Base-by-base conservation (phyloP, 768 basidiomycete genomes). In the Mrakia blollopis region DNA sequence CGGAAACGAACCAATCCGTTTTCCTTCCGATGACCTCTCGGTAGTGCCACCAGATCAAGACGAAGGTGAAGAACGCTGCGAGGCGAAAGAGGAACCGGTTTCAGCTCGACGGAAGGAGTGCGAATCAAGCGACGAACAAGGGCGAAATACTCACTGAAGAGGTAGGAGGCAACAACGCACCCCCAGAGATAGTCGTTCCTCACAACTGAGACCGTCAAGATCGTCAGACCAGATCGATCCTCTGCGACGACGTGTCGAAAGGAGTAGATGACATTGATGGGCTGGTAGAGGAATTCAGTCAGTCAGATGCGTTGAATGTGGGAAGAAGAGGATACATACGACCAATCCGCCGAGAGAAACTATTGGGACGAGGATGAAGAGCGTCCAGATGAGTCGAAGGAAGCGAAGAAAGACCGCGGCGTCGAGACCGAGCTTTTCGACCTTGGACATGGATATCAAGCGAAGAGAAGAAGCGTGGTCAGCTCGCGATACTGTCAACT, bases 261-360 rank as follows among this genome's bases (percentile, higher is more conserved):
- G 72, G 61, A 61, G 52, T 73, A 73, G 13, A 61, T 73, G 57
- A 60, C 18, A 57, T 73, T 73, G 35, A 73, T 37, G 7, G 72
- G 72, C 39, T 50, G 61, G 0, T n/a, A 57, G 4, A 35, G 3
- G 35, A 4, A n/a, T n/a, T n/a, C n/a, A n/a, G n/a, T n/a, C n/a
- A n/a, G n/a, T n/a, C n/a, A n/a, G 13, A 11, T 13, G 37, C 32
- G 18, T 2, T 50, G 16, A 50, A 18, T 21, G 14, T 10, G 9
- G 5, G n/a, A 2, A 14, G 65, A 39, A n/a, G 7, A 4, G 0
- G 9, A 41, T 5, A 68, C 65, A 44, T 2, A 68, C 65, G 39
- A 68, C 44, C 25, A 68, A 23, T 37, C 35, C 65, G 1, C 73
- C 73, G 28, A 74, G n/a, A 2, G 73, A 62, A 39, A 74, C 61